Base-by-base conservation (phyloP, 495 filamentous ascomycete genomes). In the Aspergillus sparsus region DNA sequence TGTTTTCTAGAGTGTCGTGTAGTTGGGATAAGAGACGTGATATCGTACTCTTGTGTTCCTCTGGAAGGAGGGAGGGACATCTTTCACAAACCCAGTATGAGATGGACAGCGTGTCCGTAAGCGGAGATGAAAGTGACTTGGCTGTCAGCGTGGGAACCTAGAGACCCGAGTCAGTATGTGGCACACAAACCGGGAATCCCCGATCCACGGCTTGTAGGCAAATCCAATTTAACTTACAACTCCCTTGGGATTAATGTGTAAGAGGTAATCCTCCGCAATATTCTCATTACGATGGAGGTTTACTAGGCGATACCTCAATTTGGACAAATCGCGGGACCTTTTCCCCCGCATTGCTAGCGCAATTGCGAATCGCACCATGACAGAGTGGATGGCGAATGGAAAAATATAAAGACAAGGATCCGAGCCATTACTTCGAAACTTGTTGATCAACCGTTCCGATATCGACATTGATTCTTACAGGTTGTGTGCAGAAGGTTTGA, bases 81-180 rank as follows among this genome's bases (percentile, higher is more conserved):
- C 46, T 54, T 12, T 62, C 60, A 31, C 60, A 62, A 6, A 62
- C 6, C 60, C 60, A 62, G 39, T 62, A 62, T 15, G 56, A 34
- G 32, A 62, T 53, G 12, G 55, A 62, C 11, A 62, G 27, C 32
- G 36, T 45, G 42, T 62, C 60, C 1, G 60, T 62, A 8, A 62
- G 37, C 6, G 60, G 60, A 6, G 33, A 46, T n/a, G 39, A 13
- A 6, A 62, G 54, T 21, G 54, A 46, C 7, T 49, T 62, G 32
- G 27, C 49, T 0, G 55, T 58, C 34, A 62, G 49, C 1, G 60
- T 52, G 7, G 60, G 60, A 18, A 62, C 60, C 60, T 62, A 16
- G 8, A 41, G 27, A 7, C 9, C 16, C 31, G 15, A 37, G 4
- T 53, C 8, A 53, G 41, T 32, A 12, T 31, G 11, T 1, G 16